Base-by-base conservation (phyloP, 352 stramenopile genomes). In the Phytophthora quininea region DNA sequence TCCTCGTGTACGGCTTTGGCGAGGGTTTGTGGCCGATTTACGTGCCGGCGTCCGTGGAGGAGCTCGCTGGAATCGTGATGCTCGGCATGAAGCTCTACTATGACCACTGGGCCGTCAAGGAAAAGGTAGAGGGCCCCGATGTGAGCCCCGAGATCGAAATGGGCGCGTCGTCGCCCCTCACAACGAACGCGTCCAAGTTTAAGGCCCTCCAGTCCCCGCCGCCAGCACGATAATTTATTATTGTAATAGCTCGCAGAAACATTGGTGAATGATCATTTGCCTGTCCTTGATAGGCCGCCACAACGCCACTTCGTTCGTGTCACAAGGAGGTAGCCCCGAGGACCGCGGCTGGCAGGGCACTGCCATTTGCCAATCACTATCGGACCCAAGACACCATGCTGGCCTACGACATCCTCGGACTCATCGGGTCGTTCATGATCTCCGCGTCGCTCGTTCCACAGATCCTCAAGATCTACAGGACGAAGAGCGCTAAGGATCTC, bases 1-100 rank as follows among this genome's bases (percentile, higher is more conserved):
- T 82, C 47, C 64, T 83, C 30, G 46, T 80, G 54, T 84, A 86
- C 62, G 77, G 77, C 24, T 66, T 84, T 55, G 77, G 81, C 40
- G 79, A 89, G 50, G 50, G 53, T 29, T 42, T 87, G 14, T 87
- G 80, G 80, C 80, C 77, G 4, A 82, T 89, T 53, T 89, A 80
- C 74, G 84, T 89, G 30, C 77, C 76, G 11, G 77, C 72, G 12
- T 69, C 70, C 32, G 64, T 89, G 35, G 80, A 86, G 53, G 58
- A 83, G 6, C 5, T 80, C 31, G 73, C 70, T 3, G 73, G 56
- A 4, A n/a, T 86, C 30, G 12, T 68, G n/a, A 60, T 85, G 62
- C 47, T 88, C 33, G 54, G 53, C 32, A 72, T 85, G 65, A 85
- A 85, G 56, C 45, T 76, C 5, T 67, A 71, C 53, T 82, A 76